Evolutionary conservation across 257 asterid genomes (phyloP), one percentile per base, ranked within the genome.

Genomic region (Solanum peruvianum): DNA sequence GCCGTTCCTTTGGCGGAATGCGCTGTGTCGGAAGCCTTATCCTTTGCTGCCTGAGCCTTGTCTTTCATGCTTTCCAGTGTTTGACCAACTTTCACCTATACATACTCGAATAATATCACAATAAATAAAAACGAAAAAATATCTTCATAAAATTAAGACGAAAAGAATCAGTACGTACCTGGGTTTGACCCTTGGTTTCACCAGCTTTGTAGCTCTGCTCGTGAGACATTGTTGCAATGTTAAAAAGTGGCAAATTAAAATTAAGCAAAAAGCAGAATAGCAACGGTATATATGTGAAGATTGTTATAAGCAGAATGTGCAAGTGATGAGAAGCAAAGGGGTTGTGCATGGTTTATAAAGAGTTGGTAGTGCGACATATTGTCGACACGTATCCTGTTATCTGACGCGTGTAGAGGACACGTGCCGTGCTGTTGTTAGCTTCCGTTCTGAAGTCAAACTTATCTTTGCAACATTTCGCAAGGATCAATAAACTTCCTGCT

Each of bases 161-260:
- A 67, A 11, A 29, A 13, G 3, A 0, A 58, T 5, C 23, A 4
- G 4, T 76, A 20, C 1, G 29, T 70, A 94, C 99, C 98, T 94
- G 92, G 81, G 95, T 87, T 6, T 87, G 98, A 82, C 95, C 98
- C 92, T 94, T 94, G 93, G 98, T 93, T 91, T 95, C 99, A 25
- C 98, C 98, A 66, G 97, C 95, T 56, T 21, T 90, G 92, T 87
- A 93, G 89, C 89, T 85, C 87, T 92, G 93, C 9, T 93, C 92
- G 27, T 90, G 90, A 77, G 98, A 92, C 99, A 97, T 96, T 85
- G 23, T 81, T 84, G 4, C 45, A 4, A 35, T 33, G 45, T 35
- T 35, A 35, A 35, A 35, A 35, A 35, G 37, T 35, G 37, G 0
- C 35, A 33, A 33, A 33, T 33, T 33, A 16, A 44, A 56, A 20